Conservation (phyloP, 2,329 filamentous ascomycete genomes). For the Drechslera avenae region DNA sequence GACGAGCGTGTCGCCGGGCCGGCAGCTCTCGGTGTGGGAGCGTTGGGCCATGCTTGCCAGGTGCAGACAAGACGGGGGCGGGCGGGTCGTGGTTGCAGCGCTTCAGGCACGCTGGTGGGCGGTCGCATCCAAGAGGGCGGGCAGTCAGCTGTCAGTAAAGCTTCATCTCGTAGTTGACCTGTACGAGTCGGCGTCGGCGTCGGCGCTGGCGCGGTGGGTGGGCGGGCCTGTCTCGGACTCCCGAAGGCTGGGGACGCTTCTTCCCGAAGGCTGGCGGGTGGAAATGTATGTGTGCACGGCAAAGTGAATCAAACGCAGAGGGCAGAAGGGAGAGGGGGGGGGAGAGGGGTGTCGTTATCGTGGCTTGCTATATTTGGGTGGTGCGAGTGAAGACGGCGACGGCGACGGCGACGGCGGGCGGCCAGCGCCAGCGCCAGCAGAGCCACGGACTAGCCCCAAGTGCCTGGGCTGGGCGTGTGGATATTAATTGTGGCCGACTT, state of each 20-base stretch:
- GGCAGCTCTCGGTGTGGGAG: constrained; percentile 56
- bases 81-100: constrained; percentile 6
- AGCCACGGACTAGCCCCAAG: no score
- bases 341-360: background rate
- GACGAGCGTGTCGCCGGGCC: constrained; percentile 69
- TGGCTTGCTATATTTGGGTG: constrained; percentile 5
- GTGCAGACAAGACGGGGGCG: constrained; percentile 6
- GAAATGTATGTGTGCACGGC: no score
- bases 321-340: background rate
- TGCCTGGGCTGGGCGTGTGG: no score
- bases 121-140: constrained; percentile 13
- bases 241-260: background rate
- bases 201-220: constrained; percentile 9
- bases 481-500: no score
- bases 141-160: constrained; percentile 23
- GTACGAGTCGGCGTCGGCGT: constrained; percentile 10
- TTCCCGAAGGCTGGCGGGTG: no score
- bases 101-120: constrained; percentile 5
- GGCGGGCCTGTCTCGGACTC: constrained; percentile 1
- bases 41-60: constrained; percentile 37
- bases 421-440: no score
- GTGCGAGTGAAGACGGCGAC: background rate
- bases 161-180: constrained; percentile 11
- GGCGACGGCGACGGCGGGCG: no score
- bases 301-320: no score